Base-by-base conservation (phyloP, 768 basidiomycete genomes). In the Leucocoprinus sp. region DNA sequence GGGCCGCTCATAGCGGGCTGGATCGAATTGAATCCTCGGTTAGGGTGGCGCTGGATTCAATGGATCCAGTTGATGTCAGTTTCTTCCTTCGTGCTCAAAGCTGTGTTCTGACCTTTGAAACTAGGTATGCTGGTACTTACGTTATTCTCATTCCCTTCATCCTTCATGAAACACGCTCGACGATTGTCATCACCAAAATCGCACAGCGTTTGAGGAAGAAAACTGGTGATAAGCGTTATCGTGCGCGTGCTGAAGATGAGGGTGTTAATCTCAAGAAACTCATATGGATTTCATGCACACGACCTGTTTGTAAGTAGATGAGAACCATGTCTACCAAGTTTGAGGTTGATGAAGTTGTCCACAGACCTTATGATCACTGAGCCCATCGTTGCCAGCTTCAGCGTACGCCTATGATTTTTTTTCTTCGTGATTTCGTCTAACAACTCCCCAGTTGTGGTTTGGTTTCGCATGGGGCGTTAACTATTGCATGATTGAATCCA, bases 31-130 rank as follows among this genome's bases (percentile, higher is more conserved):
- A 74, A 78, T 48, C 56, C 65, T 0, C 63, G 62, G 15, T 58
- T 89, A 1, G 69, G 70, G 50, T 90, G 88, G 85, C 68, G 85
- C 21, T 90, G 87, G 85, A 86, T 93, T 19, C 78, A 88, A 54
- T 90, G 86, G 87, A 72, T 87, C 7, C 78, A 80, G 51, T 66
- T 79, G 54, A 84, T 82, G 81, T 78, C 38, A 1, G 66, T 61
- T 44, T 55, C 57, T 26, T 8, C 34, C 40, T 12, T 6, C 43
- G 38, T 43, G 8, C 26, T 8, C 23, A 12, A 41, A 18, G 17
- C n/a, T 15, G 15, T 8, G 28, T 45, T 22, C 33, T 34, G 14
- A 31, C 22, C 22, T 42, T 18, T 9, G 35, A 39, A 14, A 22
- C 5, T 27, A 57, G 58, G 6, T 40, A 54, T 31, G 52, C 43